phyloP scores from a whole-genome alignment of 2,329 filamentous ascomycete genomes.

The Elsinoe necatrix region DNA sequence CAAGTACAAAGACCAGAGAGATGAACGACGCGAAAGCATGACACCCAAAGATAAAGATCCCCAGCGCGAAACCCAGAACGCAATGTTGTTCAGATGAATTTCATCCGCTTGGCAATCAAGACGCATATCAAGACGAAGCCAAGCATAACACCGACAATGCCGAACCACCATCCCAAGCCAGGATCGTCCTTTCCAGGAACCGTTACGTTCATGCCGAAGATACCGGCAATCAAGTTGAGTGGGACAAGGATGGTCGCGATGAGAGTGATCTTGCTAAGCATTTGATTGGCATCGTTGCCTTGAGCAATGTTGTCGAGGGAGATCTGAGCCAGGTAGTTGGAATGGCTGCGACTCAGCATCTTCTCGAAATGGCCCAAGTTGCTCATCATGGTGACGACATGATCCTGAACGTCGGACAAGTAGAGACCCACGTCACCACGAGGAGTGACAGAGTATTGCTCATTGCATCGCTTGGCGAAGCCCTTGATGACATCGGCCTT shows the following conservation, averaged over 20 bases:
- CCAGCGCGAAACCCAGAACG: too few species aligned
- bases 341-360: slow-evolving; percentile 87
- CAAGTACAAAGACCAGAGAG: not conserved
- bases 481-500: slow-evolving; percentile 98
- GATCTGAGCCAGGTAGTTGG: slow-evolving; percentile 92
- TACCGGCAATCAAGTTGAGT: slow-evolving; percentile 79
- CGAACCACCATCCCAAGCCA: slow-evolving; percentile 50
- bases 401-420: slow-evolving; percentile 94
- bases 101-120: slow-evolving; percentile 35
- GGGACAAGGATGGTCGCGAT: slow-evolving; percentile 93
- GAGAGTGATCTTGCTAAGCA: slow-evolving; percentile 90
- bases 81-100: slow-evolving; percentile 20
- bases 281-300: slow-evolving; percentile 78
- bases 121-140: slow-evolving; percentile 35
- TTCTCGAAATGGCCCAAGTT: slow-evolving; percentile 95
- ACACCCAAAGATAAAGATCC: not conserved
- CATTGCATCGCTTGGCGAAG: slow-evolving; percentile 97
- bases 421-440: slow-evolving; percentile 96
- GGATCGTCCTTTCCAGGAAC: slow-evolving; percentile 53
- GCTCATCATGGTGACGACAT: slow-evolving; percentile 98
- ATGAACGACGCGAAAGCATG: not conserved
- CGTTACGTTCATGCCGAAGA: slow-evolving; percentile 80
- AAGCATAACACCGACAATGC: slow-evolving; percentile 50
- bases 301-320: slow-evolving; percentile 85
- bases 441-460: slow-evolving; percentile 90